A percentile compares a stretch with the other conserved stretches of the same genome.
These are phyloP conservation scores for Pichia heedii DNA, from an alignment of 805 yeast species.

Conservation along the genomic window DNA sequence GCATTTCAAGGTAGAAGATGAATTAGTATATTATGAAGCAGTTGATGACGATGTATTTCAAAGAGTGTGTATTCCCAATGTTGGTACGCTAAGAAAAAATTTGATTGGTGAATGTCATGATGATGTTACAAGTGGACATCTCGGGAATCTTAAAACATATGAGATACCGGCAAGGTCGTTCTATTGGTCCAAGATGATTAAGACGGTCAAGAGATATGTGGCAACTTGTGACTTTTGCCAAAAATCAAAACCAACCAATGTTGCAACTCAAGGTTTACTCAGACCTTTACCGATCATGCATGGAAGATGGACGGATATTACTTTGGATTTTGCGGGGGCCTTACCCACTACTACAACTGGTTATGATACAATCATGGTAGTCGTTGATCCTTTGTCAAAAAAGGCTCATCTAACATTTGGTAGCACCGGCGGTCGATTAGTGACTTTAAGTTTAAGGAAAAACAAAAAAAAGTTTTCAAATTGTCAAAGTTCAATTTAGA, in stretches of 20 bases:
- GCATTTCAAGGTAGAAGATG: not conserved
- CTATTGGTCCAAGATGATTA: not conserved
- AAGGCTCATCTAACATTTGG: not conserved
- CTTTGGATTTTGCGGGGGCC: constrained; percentile 1
- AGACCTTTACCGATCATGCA: not conserved
- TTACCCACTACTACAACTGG: not conserved
- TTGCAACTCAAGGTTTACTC: not conserved
- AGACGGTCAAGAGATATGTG: not conserved
- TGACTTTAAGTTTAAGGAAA: too few relatives aligned
- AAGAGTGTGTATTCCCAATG: not conserved
- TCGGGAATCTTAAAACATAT: constrained; percentile 1
- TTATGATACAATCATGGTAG: constrained; percentile 1
- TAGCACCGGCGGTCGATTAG: not conserved
- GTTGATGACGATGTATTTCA: not conserved
- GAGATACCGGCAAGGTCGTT: not conserved
- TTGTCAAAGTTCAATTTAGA: too few relatives aligned
- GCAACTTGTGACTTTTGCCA: not conserved
- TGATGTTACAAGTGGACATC: not conserved
- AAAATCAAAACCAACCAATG: not conserved
- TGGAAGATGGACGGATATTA: constrained; percentile 3
- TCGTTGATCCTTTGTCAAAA: not conserved
- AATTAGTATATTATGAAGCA: not conserved
- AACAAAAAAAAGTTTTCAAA: too few relatives aligned
- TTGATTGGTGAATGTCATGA: not conserved
- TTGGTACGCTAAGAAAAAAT: not conserved